Conservation (phyloP, 805 yeast genomes). For the Yarrowia sp. region DNA sequence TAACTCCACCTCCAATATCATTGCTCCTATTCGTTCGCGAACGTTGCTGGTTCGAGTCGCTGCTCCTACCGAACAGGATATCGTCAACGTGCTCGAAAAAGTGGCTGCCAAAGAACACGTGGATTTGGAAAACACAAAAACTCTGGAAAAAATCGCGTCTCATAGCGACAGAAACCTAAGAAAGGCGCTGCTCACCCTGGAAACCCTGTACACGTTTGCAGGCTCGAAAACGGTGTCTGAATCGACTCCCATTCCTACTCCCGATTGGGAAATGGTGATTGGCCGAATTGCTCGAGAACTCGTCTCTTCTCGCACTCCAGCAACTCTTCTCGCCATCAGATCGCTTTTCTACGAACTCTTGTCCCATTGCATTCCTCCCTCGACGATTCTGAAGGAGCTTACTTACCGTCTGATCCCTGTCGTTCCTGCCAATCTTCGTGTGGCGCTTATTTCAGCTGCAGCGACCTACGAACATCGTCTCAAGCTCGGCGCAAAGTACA, state of each 20-base stretch:
- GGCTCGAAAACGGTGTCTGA: conserved; percentile 36
- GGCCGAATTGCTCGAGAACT: conserved; percentile 59
- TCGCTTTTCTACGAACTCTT: conserved; percentile 76
- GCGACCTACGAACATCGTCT: conserved; percentile 80
- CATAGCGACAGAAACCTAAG: conserved; percentile 70
- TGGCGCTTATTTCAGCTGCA: conserved; percentile 50
- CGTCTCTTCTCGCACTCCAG: conserved; percentile 58
- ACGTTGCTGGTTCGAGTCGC: conserved; percentile 84
- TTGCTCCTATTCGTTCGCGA: conserved; percentile 91
- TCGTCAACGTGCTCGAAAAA: conserved; percentile 50
- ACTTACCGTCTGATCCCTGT: conserved; percentile 38
- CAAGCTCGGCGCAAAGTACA: conserved; percentile 80
- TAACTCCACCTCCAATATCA: conserved; percentile 86
- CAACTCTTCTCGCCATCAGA: conserved; percentile 46
- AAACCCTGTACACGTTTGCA: conserved; percentile 51
- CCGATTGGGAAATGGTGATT: conserved; percentile 91
- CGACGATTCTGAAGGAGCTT: conserved; percentile 65
- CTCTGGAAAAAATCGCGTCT: conserved; percentile 51
- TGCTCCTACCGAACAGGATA: conserved; percentile 65
- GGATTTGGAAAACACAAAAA: conserved; percentile 39
- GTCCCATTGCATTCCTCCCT: conserved; percentile 91
- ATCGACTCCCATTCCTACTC: conserved; percentile 53
- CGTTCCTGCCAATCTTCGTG: conserved; percentile 32
- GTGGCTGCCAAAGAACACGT: conserved; percentile 59
- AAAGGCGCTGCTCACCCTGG: conserved; percentile 71